Base-by-base conservation (phyloP, 345 rosid species). In the Populus pruinosa region DNA sequence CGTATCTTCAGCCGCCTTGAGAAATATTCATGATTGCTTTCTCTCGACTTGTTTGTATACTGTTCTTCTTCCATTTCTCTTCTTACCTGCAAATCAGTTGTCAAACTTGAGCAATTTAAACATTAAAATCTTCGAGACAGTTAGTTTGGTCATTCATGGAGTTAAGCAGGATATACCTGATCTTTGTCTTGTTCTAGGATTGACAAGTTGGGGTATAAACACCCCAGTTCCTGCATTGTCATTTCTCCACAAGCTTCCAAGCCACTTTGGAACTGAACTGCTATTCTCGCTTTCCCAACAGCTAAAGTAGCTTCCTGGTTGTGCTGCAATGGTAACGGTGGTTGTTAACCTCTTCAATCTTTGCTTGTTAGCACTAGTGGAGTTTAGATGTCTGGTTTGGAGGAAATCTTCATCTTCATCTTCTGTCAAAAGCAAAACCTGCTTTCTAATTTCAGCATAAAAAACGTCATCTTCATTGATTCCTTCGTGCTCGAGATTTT, bases 221-320 rank as follows among this genome's bases (percentile, higher is more conserved):
- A 82, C 85, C 63, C 85, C 85, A 11, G 85, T 82, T 63, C 85
- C 85, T 39, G 1, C 43, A 66, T 65, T 74, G 38, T 78, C 76
- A 61, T 70, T 74, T 25, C 73, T 75, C 83, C 79, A 70, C 59
- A 47, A 27, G 35, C 41, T 76, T 66, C 44, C 25, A 41, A 63
- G 62, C 75, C 74, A 78, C 16, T 61, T 49, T 1, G 80, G 76
- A 6, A 29, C 70, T 14, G 66, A 47, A 43, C 71, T 29, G 17
- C 23, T 39, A 11, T n/a, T n/a, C 76, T 29, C 53, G 3, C 27
- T 31, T 72, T 64, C 68, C 35, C 36, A 64, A 16, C 68, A 64
- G 13, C 27, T 64, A 35, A 25, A 64, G 36, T 47, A 71, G 41
- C 47, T 13, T 55, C 68, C 76, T 14, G 72, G 69, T 21, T 23